Evolutionary conservation across 2,329 filamentous ascomycete species (phyloP).

Genomic region (Alternaria sp.): DNA sequence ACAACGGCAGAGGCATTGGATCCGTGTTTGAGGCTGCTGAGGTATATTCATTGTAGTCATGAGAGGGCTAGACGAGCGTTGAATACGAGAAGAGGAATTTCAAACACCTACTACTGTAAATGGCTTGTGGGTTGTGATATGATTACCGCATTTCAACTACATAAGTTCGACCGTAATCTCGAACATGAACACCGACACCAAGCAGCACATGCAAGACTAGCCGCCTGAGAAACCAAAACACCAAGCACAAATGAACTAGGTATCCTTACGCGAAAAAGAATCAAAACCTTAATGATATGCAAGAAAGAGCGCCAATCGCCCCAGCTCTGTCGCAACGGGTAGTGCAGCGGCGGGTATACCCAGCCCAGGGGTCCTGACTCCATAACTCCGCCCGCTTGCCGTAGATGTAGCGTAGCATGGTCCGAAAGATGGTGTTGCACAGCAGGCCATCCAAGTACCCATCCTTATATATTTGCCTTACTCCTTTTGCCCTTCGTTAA

Average conservation of each 20-base stretch:
- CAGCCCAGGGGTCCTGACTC: not conserved
- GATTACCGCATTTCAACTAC: not conserved
- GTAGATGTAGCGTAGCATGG: not conserved
- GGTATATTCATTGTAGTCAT: not conserved
- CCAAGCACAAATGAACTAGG: not conserved
- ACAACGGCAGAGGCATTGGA: not conserved
- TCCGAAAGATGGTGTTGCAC: not conserved
- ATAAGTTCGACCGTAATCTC: not conserved
- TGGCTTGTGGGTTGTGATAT: not conserved
- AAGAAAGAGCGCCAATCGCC: not conserved
- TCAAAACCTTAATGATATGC: not conserved
- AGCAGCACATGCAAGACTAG: not conserved
- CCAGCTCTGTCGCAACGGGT: not conserved
- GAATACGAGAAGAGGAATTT: not conserved
- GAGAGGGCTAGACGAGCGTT: not conserved
- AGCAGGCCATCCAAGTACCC: not conserved
- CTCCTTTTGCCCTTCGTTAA: constrained; percentile 83
- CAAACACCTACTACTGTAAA: not conserved
- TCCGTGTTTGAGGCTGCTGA: not conserved
- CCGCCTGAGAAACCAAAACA: not conserved
- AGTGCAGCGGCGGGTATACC: not conserved
- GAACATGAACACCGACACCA: not conserved
- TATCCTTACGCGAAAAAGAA: not conserved
- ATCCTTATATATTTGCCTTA: constrained; percentile 15
- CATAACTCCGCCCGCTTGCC: not conserved